Conservation (phyloP, 805 yeast genomes). For the Kuraishia ogatae region DNA sequence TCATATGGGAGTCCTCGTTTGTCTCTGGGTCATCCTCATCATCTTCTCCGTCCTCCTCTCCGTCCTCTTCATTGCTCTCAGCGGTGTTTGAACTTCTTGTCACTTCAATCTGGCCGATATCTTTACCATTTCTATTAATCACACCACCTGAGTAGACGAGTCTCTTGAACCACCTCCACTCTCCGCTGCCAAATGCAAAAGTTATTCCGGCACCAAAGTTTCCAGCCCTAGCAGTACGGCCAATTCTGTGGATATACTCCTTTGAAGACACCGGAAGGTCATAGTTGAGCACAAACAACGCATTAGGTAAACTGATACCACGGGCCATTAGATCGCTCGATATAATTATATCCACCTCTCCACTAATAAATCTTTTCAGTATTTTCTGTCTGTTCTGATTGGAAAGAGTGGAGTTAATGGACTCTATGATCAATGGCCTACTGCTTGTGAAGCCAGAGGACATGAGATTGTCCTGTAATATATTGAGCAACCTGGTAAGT, state of each 20-base stretch:
- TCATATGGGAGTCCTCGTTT: too few relatives aligned
- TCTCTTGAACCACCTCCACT: slow-evolving; percentile 52
- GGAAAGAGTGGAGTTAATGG: slow-evolving; percentile 53
- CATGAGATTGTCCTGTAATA: slow-evolving; percentile 25
- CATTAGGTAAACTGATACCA: slow-evolving; percentile 75
- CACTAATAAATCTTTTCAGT: slow-evolving; percentile 49
- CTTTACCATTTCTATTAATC: slow-evolving; percentile 39
- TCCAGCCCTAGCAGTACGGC: slow-evolving; percentile 95
- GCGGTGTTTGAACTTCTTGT: slow-evolving; percentile 8
- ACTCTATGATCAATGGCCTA: slow-evolving; percentile 21
- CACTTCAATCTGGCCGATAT: slow-evolving; percentile 24
- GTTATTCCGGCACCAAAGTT: slow-evolving; percentile 68
- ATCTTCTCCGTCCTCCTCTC: background rate
- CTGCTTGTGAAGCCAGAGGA: background rate
- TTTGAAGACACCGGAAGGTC: slow-evolving; percentile 84
- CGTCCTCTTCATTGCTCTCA: background rate
- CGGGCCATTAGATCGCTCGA: slow-evolving; percentile 94
- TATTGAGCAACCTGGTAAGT: slow-evolving; percentile 48
- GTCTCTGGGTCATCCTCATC: slow-evolving; percentile 1
- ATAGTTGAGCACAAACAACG: slow-evolving; percentile 77
- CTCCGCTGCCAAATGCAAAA: slow-evolving; percentile 71
- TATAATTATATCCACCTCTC: slow-evolving; percentile 43
- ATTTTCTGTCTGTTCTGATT: slow-evolving; percentile 44
- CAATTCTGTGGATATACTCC: slow-evolving; percentile 93
- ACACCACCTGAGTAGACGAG: slow-evolving; percentile 36